phyloP scores from a whole-genome alignment of 495 filamentous ascomycete species.

The Annulohypoxylon maeteangense region DNA sequence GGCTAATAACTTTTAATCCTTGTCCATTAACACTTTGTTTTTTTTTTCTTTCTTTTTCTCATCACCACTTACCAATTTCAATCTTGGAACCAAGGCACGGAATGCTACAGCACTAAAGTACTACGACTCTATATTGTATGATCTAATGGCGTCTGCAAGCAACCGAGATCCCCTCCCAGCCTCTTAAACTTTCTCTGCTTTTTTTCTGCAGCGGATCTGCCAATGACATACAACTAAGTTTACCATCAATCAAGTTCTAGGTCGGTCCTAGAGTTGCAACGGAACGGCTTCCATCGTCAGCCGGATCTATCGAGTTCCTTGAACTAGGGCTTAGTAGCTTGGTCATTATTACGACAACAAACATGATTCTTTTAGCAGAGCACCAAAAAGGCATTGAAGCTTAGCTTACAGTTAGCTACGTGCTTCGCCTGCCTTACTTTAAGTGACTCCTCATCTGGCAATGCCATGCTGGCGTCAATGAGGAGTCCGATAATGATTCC shows the following conservation, averaged over 20 bases:
- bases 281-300: conserved; percentile 17
- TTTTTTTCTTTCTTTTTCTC: background rate
- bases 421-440: conserved; percentile 16
- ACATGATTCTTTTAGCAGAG: conserved; percentile 9
- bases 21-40: background rate
- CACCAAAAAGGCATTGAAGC: background rate
- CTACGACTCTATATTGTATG: conserved; percentile 20
- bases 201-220: conserved; percentile 15
- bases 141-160: conserved; percentile 35
- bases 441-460: background rate
- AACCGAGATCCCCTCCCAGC: conserved; percentile 29
- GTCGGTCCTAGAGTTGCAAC: conserved; percentile 30
- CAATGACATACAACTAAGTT: conserved; percentile 20
- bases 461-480: conserved; percentile 27
- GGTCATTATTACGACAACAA: conserved; percentile 14
- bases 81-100: background rate
- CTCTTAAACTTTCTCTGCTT: conserved; percentile 30
- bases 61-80: background rate
- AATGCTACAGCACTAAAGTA: background rate
- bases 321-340: background rate
- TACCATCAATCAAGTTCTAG: conserved; percentile 25
- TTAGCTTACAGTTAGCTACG: conserved; percentile 9
- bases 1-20: conserved; percentile 28
- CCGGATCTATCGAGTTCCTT: conserved; percentile 39
- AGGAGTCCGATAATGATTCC: background rate